Evolutionary conservation across 2,329 filamentous ascomycete genomes (phyloP), one percentile per base, ranked within the genome.

Genomic region (Xylariaceae sp.): DNA sequence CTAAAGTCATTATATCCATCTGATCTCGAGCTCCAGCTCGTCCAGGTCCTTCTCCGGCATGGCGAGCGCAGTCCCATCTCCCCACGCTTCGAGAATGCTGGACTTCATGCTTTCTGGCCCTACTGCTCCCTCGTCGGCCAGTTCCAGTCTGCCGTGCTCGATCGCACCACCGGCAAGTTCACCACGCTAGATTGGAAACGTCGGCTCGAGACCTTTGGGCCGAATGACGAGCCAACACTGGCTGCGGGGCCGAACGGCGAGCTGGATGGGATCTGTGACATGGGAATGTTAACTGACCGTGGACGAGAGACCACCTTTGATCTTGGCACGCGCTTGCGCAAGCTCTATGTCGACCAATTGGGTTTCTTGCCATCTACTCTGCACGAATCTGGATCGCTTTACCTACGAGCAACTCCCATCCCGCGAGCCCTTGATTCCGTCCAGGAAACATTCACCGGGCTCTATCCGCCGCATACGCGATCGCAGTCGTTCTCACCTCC

Each of bases 61-160:
- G 89, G 89, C 75, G 84, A 87, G 77, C 87, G 93, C 59, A 93
- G 88, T 6, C 93, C 93, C 34, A 89, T 97, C 34, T 89, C 86
- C 59, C 82, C 89, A n/a, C 88, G 94, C 45, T 97, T 99, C 73
- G 84, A 89, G 71, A 94, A 93, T 76, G 83, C 84, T 52, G 85
- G 85, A 9, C 79, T 88, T n/a, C 73, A 76, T 49, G 72, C 81
- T 53, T 87, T 86, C 75, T 99, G 94, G 94, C 91, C 94, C 1
- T 97, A 97, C 76, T 99, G 94, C 76, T 83, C 84, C 65, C 84
- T 87, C 57, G 89, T 89, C 18, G 83, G 85, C 60, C 86, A 88
- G 65, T 82, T 97, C 71, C 84, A 75, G 61, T 76, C 76, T 35
- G 77, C 74, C 63, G 73, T 84, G 37, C 76, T 84, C 41, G 75